Evolutionary conservation across 805 yeast genomes (phyloP), one percentile per base, ranked within the genome.

Genomic region (Suhomyces kilbournensis): DNA sequence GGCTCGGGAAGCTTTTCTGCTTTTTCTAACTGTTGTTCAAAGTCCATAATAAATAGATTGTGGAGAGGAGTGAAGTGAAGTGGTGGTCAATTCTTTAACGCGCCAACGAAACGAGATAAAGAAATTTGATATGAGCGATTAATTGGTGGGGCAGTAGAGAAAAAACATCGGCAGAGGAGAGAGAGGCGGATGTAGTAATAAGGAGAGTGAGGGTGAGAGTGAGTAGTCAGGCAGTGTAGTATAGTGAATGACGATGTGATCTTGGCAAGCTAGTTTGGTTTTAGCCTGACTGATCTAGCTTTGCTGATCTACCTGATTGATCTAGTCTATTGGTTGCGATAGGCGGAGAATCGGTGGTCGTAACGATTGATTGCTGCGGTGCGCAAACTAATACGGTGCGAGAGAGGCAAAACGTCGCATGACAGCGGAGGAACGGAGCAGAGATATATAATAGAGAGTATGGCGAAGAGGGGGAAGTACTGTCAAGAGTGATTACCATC

Each of bases 21-120:
- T 55, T 74, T 76, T 64, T 80, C 82, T 50, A 78, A 71, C 64
- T 81, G 83, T 56, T 71, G 70, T 66, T 78, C 82, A 63, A 77
- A 71, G 62, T 79, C 82, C 83, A 79, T 79, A 25, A 54, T 60
- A 30, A 22, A 42, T 38, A 38, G 20, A 38, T 38, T 17, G 17
- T 38, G 12, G 42, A 38, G 42, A 17, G 14, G 42, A 38, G 42
- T 38, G 20, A 17, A 35, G 20, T 35, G 20, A 28, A 28, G 17
- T 32, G 35, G 15, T 32, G 15, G 35, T 32, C n/a, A 32, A 32
- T 7, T 32, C 17, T 32, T n/a, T 6, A n/a, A 32, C 35, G 35
- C 35, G 35, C 35, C 17, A 32, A 32, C 35, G 35, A 32, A 32
- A 32, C 17, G 35, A 32, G 35, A 32, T 32, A n/a, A n/a, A 17